Evolutionary conservation across 257 asterid species (phyloP).

Genomic region (Hygrophila difformis): DNA sequence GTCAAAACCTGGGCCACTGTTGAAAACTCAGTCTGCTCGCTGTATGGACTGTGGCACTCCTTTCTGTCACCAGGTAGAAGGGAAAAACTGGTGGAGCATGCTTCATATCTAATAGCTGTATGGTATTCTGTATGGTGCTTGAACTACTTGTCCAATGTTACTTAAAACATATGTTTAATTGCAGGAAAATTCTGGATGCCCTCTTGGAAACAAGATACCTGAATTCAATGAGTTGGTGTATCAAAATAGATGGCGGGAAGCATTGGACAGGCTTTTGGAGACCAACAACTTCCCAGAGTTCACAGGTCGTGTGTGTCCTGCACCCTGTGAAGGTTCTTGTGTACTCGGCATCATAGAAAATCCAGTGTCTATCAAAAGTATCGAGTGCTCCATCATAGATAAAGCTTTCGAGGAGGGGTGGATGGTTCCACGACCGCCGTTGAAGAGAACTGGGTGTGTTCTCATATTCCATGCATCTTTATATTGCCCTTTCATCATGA

Average conservation of each 20-base stretch:
- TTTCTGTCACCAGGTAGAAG: constrained; percentile 86
- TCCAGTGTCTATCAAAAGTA: constrained; percentile 91
- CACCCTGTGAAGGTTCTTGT: constrained; percentile 99
- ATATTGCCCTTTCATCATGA: not conserved
- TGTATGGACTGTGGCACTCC: constrained; percentile 99
- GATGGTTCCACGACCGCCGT: constrained; percentile 99
- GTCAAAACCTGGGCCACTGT: constrained; percentile 75
- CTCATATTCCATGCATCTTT: not conserved
- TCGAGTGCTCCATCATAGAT: constrained; percentile 94
- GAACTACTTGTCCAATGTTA: too few relatives aligned
- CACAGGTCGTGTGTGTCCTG: constrained; percentile 99
- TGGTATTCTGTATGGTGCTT: not conserved
- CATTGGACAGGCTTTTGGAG: constrained; percentile 94
- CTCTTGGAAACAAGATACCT: constrained; percentile 98
- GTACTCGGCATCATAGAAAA: constrained; percentile 97
- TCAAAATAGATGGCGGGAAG: constrained; percentile 99
- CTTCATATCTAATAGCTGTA: not conserved
- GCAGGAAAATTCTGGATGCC: constrained; percentile 97
- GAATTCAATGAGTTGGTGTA: constrained; percentile 96
- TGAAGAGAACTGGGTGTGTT: constrained; percentile 64
- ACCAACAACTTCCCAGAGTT: constrained; percentile 98
- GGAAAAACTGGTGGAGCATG: not conserved
- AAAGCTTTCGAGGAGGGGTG: constrained; percentile 96
- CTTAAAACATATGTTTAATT: constrained; percentile 3
- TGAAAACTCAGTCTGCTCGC: constrained; percentile 94